Evolutionary conservation across 1,139 yeast genomes (phyloP), one percentile per base, ranked within the genome.

Genomic region (Candida tropicalis): DNA sequence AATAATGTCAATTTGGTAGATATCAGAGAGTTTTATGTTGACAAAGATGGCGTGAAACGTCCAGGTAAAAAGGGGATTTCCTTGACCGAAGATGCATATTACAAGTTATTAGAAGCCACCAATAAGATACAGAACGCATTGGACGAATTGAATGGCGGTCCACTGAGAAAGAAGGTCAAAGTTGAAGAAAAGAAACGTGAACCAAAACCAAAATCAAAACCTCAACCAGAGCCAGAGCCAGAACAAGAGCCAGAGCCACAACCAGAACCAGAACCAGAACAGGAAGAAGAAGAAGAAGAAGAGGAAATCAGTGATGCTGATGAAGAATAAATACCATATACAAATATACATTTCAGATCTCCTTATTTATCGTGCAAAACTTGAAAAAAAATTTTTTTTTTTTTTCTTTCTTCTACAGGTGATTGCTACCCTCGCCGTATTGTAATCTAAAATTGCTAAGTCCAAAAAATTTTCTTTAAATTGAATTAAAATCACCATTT

Each of bases 31-130:
- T 88, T 72, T 65, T 89, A 87, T 63, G 63, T 74, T 45, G 89
- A 83, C 53, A 76, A 79, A 40, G 75, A 72, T 3, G 72, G 79
- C 9, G 84, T 79, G 47, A 70, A 79, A 65, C 73, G 70, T 50
- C 97, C 97, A 0, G 95, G 95, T 0, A 83, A 82, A 57, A 89
- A 89, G 70, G 96, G 97, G 1, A 87, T 89, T 22, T 81, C 96
- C 1, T 65, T 89, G 45, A 84, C 90, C 1, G 82, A 77, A 52
- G 95, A 82, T 16, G 74, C 77, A 27, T 89, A 95, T 87, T 68
- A 66, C 38, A 72, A 68, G 43, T 63, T 89, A 35, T 53, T 82
- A 42, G 77, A 71, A 27, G 68, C 75, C 35, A 63, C 72, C n/a
- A 75, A 70, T n/a, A 73, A 75, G 44, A 81, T 89, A 35, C 71